phyloP scores from a whole-genome alignment of 2,329 filamentous ascomycete species.

The Ophiostoma sp. region DNA sequence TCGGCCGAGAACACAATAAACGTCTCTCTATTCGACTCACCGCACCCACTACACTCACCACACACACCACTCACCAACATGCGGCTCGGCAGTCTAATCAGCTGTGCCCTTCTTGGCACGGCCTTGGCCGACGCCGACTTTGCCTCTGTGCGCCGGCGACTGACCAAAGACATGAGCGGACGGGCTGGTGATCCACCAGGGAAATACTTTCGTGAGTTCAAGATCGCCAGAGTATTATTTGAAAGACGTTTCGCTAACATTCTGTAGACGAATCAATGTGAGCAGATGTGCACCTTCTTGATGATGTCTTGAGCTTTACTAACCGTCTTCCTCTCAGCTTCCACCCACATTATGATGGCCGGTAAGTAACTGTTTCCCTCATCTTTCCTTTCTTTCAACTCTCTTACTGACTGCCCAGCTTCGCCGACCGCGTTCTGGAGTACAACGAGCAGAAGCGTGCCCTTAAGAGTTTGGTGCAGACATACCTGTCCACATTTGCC shows the following conservation, averaged over 20 bases:
- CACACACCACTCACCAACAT: constrained; percentile 22
- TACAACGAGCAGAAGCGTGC: constrained; percentile 61
- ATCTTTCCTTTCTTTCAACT: constrained; percentile 7
- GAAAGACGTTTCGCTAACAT: background rate
- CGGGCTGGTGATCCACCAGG: constrained; percentile 21
- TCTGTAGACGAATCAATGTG: constrained; percentile 22
- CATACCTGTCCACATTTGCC: constrained; percentile 69
- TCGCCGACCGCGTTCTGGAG: constrained; percentile 42
- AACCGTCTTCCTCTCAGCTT: constrained; percentile 34
- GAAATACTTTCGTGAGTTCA: constrained; percentile 42
- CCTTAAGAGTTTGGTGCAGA: constrained; percentile 66
- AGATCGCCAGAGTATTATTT: background rate
- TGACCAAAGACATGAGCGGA: constrained; percentile 33
- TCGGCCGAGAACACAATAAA: background rate
- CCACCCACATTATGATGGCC: constrained; percentile 42
- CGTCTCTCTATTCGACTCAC: background rate
- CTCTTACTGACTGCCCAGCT: constrained; percentile 33
- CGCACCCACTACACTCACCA: background rate
- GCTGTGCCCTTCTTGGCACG: constrained; percentile 26
- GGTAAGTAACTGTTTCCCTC: constrained; percentile 32
- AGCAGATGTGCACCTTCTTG: background rate
- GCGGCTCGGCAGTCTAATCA: constrained; percentile 25
- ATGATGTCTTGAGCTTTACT: background rate
- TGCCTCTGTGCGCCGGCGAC: constrained; percentile 30
- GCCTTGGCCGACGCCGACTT: constrained; percentile 30